These are phyloP conservation scores for Lepidium campestre DNA, from an alignment of 441 rosid genomes.

Conservation along the genomic window DNA sequence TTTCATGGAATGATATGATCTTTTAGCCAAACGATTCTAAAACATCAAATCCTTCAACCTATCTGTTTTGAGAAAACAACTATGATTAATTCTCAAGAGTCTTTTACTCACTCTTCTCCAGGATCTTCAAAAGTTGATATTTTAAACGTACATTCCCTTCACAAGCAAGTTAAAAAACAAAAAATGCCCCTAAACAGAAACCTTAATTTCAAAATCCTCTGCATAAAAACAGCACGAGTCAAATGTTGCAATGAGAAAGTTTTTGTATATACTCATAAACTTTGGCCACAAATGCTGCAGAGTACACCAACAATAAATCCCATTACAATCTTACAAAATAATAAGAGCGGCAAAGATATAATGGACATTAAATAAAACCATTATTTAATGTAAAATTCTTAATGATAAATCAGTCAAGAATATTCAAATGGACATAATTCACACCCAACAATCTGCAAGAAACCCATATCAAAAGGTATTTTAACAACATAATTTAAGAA, in stretches of 20 bases:
- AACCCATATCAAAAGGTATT: too few species aligned
- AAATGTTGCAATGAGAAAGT: conserved; percentile 68
- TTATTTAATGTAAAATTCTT: too few species aligned
- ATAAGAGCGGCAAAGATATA: too few species aligned
- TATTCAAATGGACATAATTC: too few species aligned
- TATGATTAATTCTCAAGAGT: not conserved
- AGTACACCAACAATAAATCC: not conserved
- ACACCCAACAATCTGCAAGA: too few species aligned
- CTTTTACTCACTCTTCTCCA: not conserved
- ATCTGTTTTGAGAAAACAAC: not conserved
- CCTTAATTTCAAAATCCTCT: not conserved
- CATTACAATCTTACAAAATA: too few species aligned
- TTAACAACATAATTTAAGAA: too few species aligned
- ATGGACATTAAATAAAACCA: too few species aligned
- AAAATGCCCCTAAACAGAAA: not conserved
- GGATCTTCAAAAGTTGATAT: not conserved
- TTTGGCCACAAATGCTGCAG: conserved; percentile 86
- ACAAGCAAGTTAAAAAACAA: not conserved
- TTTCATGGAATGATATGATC: not conserved
- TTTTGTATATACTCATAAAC: conserved; percentile 86
- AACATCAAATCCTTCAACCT: too few species aligned
- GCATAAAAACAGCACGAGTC: conserved; percentile 17
- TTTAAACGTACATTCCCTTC: not conserved
- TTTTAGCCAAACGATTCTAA: too few species aligned
- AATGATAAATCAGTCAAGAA: too few species aligned